phyloP scores from a whole-genome alignment of 2,329 filamentous ascomycete species.

The Metarhizium rileyi region DNA sequence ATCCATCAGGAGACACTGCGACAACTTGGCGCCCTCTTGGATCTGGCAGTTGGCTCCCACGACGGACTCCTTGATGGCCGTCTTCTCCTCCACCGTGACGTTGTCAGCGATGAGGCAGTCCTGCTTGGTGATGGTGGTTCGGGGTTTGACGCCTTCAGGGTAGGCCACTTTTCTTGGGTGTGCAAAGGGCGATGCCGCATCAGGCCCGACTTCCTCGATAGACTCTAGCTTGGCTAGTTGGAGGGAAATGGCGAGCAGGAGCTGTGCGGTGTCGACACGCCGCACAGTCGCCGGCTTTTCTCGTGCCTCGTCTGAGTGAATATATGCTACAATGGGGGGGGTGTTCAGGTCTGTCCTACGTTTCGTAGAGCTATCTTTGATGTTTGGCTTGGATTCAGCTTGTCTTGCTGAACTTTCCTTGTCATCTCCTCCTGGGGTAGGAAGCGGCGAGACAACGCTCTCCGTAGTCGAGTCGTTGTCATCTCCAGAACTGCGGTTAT shows the following conservation, averaged over 20 bases:
- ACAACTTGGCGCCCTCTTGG: conserved; percentile 71
- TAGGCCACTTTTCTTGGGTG: conserved; percentile 74
- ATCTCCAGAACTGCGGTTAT: conserved; percentile 28
- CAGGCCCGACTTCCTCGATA: conserved; percentile 50
- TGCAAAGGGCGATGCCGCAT: conserved; percentile 60
- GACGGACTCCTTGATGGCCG: conserved; percentile 85
- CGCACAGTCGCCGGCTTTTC: conserved; percentile 58
- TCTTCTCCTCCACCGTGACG: conserved; percentile 79
- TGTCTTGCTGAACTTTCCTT: background rate
- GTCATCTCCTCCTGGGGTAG: conserved; percentile 4
- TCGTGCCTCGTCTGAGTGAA: conserved; percentile 51
- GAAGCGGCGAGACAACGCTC: conserved; percentile 17
- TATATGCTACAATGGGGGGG: conserved; percentile 71
- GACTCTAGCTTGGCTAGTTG: conserved; percentile 77
- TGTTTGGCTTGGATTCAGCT: background rate
- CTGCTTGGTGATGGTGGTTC: conserved; percentile 70
- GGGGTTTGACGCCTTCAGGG: conserved; percentile 68
- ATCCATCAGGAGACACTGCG: conserved; percentile 89
- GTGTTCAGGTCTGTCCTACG: conserved; percentile 26
- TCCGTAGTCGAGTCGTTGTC: conserved; percentile 24
- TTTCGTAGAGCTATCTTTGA: background rate
- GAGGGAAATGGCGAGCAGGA: conserved; percentile 74
- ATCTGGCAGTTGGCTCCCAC: conserved; percentile 84
- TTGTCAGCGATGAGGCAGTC: conserved; percentile 84
- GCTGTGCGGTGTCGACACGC: conserved; percentile 76